These are phyloP conservation scores for Monascus purpureus DNA, from an alignment of 495 filamentous ascomycete genomes.

Conservation along the genomic window DNA sequence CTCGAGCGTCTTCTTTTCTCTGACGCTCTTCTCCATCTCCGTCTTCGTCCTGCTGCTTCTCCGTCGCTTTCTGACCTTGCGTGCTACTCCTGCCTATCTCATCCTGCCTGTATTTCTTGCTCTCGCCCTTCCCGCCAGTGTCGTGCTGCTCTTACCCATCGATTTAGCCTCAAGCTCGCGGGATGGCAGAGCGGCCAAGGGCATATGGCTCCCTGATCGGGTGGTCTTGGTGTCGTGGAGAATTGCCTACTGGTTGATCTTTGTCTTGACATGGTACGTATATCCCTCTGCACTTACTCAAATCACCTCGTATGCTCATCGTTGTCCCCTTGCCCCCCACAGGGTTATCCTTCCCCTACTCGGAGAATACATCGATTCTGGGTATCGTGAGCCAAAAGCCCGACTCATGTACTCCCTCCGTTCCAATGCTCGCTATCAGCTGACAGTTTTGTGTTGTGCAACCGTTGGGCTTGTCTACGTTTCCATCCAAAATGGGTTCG, in stretches of 20 bases:
- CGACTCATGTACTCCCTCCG: conserved; percentile 72
- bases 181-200: conserved; percentile 50
- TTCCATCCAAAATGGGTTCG: conserved; percentile 62
- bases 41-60: conserved; percentile 66
- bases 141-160: conserved; percentile 90
- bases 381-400: conserved; percentile 71
- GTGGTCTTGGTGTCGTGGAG: conserved; percentile 76
- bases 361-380: conserved; percentile 85
- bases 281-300: background rate
- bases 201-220: conserved; percentile 51
- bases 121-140: conserved; percentile 79
- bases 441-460: conserved; percentile 58
- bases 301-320: no score
- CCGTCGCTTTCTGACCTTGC: conserved; percentile 77
- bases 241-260: conserved; percentile 93
- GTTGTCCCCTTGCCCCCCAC: conserved; percentile 1
- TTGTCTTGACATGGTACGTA: conserved; percentile 75
- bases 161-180: conserved; percentile 79
- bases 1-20: conserved; percentile 59
- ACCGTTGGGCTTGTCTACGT: conserved; percentile 69
- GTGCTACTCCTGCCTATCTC: conserved; percentile 82
- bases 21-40: conserved; percentile 59
- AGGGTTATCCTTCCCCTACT: conserved; percentile 89
- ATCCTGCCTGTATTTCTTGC: conserved; percentile 86
- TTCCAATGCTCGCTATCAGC: conserved; percentile 76